Evolutionary conservation across 495 filamentous ascomycete genomes (phyloP), one percentile per base, ranked within the genome.

Genomic region (Aspergillus kassunensis): DNA sequence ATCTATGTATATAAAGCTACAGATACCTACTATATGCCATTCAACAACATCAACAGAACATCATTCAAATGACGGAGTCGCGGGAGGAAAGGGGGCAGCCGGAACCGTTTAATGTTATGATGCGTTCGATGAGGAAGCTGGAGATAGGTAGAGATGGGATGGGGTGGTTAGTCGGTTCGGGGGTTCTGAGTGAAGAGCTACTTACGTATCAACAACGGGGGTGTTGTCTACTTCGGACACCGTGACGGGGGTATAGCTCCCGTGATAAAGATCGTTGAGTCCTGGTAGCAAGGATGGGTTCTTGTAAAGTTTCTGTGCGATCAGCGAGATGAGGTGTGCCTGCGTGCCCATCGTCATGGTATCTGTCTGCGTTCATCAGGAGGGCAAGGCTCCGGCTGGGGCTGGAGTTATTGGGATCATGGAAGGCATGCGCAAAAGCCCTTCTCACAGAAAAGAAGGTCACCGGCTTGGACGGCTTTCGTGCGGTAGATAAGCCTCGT

Each of bases 391-490:
- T 51, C 19, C 15, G 46, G 13, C 13, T 27, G 24, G 24, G 46
- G 13, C 13, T 27, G 24, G 24, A 27, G 10, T 10, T 8, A 13
- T 35, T 27, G 20, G 46, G 41, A 6, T 64, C 50, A 13, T 34
- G 56, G 44, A 54, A 72, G 29, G 65, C 57, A 51, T 63, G 34
- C n/a, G 56, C 60, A 46, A 83, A 80, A 0, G 80, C 24, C 77
- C 50, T 83, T 84, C 53, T 83, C 79, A 42, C 74, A 80, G 13
- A 82, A 49, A 0, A 83, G 56, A 11, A 83, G 64, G 6, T 81
- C 78, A 0, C 80, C 81, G 0, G 70, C 70, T 41, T 72, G 63
- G 41, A 84, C 70, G 9, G 57, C 68, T 19, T 64, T 55, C 11
- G 75, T 77, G n/a, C n/a, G 0, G 75, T 69, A 49, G 80, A 83